Evolutionary conservation across 208 protist species (phyloP).

Genomic region (Leishmania gerbilli): DNA sequence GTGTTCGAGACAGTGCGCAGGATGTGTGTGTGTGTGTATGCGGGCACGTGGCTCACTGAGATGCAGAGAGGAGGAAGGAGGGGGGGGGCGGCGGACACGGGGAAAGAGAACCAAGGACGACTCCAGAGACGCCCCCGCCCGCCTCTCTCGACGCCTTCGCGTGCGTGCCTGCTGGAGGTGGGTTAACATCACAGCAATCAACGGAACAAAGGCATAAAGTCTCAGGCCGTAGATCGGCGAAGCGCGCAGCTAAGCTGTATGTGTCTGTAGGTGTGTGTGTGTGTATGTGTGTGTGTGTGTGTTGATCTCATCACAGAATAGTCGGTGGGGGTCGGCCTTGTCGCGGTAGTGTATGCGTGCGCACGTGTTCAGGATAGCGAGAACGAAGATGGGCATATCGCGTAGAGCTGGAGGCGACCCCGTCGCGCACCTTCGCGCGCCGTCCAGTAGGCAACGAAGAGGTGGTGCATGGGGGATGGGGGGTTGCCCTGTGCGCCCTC

Average conservation of each 20-base stretch:
- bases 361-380: neutral
- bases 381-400: neutral
- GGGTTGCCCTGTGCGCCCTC: neutral
- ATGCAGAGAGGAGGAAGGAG: neutral
- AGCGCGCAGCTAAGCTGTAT: too few species aligned
- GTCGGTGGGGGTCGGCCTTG: neutral
- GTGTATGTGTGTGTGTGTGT: neutral
- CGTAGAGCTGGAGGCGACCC: neutral
- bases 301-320: neutral
- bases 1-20: neutral
- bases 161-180: too few species aligned
- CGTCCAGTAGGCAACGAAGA: neutral
- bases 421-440: neutral
- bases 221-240: too few species aligned
- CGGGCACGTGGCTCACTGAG: neutral
- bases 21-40: neutral
- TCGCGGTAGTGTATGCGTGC: neutral
- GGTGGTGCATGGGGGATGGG: neutral
- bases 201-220: too few species aligned
- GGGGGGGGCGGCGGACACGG: neutral
- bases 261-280: too few species aligned
- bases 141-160: neutral
- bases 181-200: too few species aligned
- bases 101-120: constrained; percentile 2
- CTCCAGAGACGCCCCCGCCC: neutral